These are phyloP conservation scores for Termitomyces sp. DNA, from an alignment of 768 basidiomycete species.

Conservation along the genomic window DNA sequence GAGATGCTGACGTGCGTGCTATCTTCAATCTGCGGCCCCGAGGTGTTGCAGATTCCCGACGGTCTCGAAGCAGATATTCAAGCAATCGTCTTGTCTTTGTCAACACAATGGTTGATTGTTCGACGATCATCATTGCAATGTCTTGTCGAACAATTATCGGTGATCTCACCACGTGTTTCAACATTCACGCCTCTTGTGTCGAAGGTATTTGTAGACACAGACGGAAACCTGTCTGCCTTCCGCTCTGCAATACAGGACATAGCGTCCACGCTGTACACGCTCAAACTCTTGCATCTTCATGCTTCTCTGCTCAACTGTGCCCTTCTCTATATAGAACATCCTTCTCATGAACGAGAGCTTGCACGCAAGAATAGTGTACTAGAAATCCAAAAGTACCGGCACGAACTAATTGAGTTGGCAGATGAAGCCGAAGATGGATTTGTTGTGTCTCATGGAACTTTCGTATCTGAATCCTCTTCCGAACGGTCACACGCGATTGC, in stretches of 20 bases:
- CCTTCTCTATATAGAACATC: conserved; percentile 39
- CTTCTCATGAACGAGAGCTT: conserved; percentile 15
- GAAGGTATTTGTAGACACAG: conserved; percentile 10
- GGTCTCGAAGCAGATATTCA: conserved; percentile 5
- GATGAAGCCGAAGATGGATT: conserved; percentile 49
- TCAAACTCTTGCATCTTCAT: conserved; percentile 35
- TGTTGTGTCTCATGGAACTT: conserved; percentile 24
- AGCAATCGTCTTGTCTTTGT: conserved; percentile 8
- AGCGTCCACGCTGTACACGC: conserved; percentile 23
- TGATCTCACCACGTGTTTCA: conserved; percentile 20
- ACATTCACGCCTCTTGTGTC: conserved; percentile 15
- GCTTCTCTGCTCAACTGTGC: conserved; percentile 50
- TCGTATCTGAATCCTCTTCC: conserved; percentile 1
- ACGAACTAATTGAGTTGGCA: conserved; percentile 36
- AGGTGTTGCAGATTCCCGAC: neutral
- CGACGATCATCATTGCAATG: neutral
- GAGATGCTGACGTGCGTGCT: conserved; percentile 2
- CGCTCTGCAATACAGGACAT: conserved; percentile 19
- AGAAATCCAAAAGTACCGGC: conserved; percentile 29
- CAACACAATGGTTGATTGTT: conserved; percentile 8
- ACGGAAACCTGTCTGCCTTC: conserved; percentile 8
- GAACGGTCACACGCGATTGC: neutral
- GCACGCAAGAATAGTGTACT: conserved; percentile 12
- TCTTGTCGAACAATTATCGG: conserved; percentile 19
- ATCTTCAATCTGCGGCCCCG: neutral